Percentiles rank a stretch among this genome's conserved stretches.
These are phyloP conservation scores for Blepharisma stoltei DNA, from an alignment of 73 alveolate genomes.

Conservation along the genomic window DNA sequence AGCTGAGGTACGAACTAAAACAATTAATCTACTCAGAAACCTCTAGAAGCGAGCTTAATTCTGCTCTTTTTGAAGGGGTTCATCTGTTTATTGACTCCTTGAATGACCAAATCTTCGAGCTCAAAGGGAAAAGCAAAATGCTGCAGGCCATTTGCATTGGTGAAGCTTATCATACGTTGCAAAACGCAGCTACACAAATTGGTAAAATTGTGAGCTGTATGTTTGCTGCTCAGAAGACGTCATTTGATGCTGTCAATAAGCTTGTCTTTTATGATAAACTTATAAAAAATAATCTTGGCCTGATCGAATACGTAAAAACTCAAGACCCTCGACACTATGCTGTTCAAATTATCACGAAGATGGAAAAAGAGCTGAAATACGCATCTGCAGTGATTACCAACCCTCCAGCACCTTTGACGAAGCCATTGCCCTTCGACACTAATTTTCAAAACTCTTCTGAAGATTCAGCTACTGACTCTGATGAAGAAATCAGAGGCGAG, in stretches of 20 bases:
- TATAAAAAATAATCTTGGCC: not conserved
- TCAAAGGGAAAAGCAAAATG: not conserved
- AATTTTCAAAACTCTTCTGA: not conserved
- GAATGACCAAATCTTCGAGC: not conserved
- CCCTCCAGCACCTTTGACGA: not conserved
- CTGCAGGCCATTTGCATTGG: not conserved
- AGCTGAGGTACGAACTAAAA: not conserved
- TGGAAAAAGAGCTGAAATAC: not conserved
- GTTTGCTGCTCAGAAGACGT: not conserved
- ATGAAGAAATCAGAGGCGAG: not conserved
- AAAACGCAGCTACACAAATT: slow-evolving; percentile 17
- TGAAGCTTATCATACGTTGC: slow-evolving; percentile 17
- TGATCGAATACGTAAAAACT: not conserved
- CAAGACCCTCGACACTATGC: not conserved
- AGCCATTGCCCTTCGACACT: not conserved
- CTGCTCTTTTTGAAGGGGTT: not conserved
- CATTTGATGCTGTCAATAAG: not conserved
- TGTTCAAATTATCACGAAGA: not conserved
- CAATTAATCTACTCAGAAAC: not conserved
- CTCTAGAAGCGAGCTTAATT: not conserved
- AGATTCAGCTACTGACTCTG: not conserved
- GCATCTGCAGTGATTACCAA: not conserved
- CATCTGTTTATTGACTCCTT: not conserved
- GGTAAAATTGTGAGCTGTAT: not conserved
- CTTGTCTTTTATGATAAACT: not conserved